Evolutionary conservation across 139 green algal species (phyloP), one percentile per base, ranked within the genome.

Genomic region (Haematococcus sp.): DNA sequence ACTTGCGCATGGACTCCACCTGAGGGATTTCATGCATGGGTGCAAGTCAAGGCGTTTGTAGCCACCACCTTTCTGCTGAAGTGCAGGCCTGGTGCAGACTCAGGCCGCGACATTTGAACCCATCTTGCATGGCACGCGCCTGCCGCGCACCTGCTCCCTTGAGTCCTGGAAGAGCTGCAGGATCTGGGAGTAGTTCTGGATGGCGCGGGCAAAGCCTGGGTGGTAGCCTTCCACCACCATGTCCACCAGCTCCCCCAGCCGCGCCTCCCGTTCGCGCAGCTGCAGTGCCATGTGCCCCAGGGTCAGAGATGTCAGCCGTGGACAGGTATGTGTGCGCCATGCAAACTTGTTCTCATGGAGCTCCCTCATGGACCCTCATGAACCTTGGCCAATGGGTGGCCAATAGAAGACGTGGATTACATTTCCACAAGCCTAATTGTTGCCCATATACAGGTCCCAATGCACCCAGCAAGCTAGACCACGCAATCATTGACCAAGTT

Each of bases 141-240:
- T n/a, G n/a, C 20, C 23, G 5, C 76, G 1, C 34, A 88, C 83
- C 82, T 95, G 87, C 28, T 88, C 67, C 68, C 88, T 89, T 0
- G 88, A 76, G 2, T 93, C 85, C 13, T 76, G 58, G 73, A 97
- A 96, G 11, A 95, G 86, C 34, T 84, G 73, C 75, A 97, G 81
- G 68, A 97, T 96, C 32, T 88, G 82, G 1, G 79, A 89, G 77
- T 97, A 96, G 82, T 96, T 94, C 65, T 95, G 91, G 58, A 96
- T 92, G 16, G 89, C 84, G 51, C 85, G 89, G 65, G 92, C 92
- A 83, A 97, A 97, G 64, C 91, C 92, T n/a, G 68, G 63, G 79
- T 94, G 86, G 70, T 94, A 90, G 25, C 60, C 75, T 31, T 91
- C 80, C 17, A 94, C 91, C 61, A 94, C 81, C 1, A 71, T 44